Percentiles rank a stretch among this genome's conserved stretches.
These are phyloP conservation scores for Diaporthe australafricana DNA, from an alignment of 2,329 filamentous ascomycete species.

Conservation along the genomic window DNA sequence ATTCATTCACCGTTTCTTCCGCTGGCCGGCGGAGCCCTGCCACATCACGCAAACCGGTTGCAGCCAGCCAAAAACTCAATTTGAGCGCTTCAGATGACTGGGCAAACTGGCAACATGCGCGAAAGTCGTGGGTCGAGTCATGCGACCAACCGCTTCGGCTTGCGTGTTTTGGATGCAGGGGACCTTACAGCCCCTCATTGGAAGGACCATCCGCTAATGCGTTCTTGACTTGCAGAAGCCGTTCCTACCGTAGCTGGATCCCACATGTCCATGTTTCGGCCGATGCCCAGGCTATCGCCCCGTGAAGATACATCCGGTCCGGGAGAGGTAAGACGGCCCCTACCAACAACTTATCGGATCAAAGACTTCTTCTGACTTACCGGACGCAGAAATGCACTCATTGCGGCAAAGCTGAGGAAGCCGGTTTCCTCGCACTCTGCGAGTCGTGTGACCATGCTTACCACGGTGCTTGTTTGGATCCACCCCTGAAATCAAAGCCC, in stretches of 20 bases:
- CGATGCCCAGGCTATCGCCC: slow-evolving; percentile 72
- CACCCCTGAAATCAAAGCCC: slow-evolving; percentile 80
- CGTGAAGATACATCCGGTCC: slow-evolving; percentile 62
- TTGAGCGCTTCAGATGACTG: not conserved
- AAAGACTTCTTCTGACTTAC: not conserved
- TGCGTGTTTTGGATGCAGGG: slow-evolving; percentile 36
- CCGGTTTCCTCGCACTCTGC: slow-evolving; percentile 78
- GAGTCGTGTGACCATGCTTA: slow-evolving; percentile 92
- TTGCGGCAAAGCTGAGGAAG: slow-evolving; percentile 84
- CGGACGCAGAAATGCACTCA: slow-evolving; percentile 79
- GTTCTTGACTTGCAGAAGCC: slow-evolving; percentile 57
- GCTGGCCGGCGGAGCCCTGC: slow-evolving; percentile 6
- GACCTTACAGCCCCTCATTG: slow-evolving; percentile 40
- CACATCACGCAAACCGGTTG: slow-evolving; percentile 4
- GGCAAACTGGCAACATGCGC: not conserved
- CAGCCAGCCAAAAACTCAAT: slow-evolving; percentile 16
- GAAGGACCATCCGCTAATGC: slow-evolving; percentile 48
- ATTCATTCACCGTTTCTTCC: slow-evolving; percentile 21
- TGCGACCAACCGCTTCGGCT: slow-evolving; percentile 33
- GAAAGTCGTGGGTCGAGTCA: slow-evolving; percentile 31
- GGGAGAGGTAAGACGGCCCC: slow-evolving; percentile 53
- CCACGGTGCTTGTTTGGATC: slow-evolving; percentile 90
- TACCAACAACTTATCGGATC: not conserved
- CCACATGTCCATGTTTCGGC: slow-evolving; percentile 94
- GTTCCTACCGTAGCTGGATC: slow-evolving; percentile 92